phyloP scores from a whole-genome alignment of 257 asterid genomes.

The Jacaranda mimosifolia region DNA sequence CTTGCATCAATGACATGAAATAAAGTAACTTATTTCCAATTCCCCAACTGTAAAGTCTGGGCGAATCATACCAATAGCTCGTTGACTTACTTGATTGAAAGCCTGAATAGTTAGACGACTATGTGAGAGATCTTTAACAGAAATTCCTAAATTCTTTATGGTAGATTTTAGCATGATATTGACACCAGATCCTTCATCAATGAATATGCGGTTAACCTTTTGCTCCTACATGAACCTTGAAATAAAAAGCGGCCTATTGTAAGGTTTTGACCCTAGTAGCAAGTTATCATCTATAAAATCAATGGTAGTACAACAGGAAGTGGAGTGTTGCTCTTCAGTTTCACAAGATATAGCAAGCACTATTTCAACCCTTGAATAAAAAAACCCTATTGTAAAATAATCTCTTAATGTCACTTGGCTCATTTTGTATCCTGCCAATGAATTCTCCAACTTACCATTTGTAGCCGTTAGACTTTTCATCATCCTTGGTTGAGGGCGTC shows the following conservation, averaged over 20 bases:
- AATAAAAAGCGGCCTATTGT: not conserved
- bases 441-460: no score
- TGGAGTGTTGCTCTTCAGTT: no score
- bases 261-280: not conserved
- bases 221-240: not conserved
- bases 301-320: no score
- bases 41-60: not conserved
- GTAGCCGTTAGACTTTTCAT: no score
- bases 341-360: no score
- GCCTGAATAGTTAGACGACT: not conserved
- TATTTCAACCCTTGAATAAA: no score
- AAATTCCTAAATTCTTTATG: not conserved
- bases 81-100: conserved; percentile 1
- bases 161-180: not conserved
- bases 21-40: not conserved
- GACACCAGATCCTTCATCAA: not conserved
- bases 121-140: not conserved
- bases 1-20: not conserved
- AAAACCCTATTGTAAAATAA: no score
- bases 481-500: no score
- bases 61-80: not conserved
- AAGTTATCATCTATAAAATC: not conserved
- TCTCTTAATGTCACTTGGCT: no score
- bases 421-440: no score
- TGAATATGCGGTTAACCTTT: not conserved